These are phyloP conservation scores for Coniophora puteana DNA, from an alignment of 1,284 basidiomycete species.

Conservation along the genomic window DNA sequence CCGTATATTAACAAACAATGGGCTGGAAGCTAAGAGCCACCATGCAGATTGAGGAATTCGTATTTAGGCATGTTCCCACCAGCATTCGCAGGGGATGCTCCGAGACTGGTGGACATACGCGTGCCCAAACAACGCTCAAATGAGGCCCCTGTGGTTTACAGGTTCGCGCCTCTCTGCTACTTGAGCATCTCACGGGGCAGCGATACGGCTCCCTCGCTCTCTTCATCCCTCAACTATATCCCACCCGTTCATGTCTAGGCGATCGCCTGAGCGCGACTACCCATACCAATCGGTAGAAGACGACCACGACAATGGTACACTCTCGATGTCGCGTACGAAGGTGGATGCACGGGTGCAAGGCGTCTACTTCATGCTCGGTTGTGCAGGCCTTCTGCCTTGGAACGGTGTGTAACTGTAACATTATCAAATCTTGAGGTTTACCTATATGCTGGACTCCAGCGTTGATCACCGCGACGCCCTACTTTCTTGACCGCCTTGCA, in stretches of 20 bases:
- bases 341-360: constrained; percentile 46
- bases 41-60: too few species aligned
- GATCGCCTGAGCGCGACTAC: background rate
- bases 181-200: too few species aligned
- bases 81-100: too few species aligned
- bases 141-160: too few species aligned
- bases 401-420: constrained; percentile 50
- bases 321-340: too few species aligned
- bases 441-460: constrained; percentile 36
- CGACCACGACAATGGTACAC: constrained; percentile 18
- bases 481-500: constrained; percentile 62
- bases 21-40: background rate
- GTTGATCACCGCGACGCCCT: constrained; percentile 74
- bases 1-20: background rate
- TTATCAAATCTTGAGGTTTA: background rate
- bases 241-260: background rate
- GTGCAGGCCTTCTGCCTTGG: constrained; percentile 74
- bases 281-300: constrained; percentile 24
- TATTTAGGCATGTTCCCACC: too few species aligned
- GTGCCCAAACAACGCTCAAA: too few species aligned
- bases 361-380: constrained; percentile 70
- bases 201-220: too few species aligned
- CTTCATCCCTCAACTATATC: too few species aligned
- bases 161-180: too few species aligned
- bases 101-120: too few species aligned